phyloP scores from a whole-genome alignment of 148 eudicot genomes.

The Fallopia convolvulus region DNA sequence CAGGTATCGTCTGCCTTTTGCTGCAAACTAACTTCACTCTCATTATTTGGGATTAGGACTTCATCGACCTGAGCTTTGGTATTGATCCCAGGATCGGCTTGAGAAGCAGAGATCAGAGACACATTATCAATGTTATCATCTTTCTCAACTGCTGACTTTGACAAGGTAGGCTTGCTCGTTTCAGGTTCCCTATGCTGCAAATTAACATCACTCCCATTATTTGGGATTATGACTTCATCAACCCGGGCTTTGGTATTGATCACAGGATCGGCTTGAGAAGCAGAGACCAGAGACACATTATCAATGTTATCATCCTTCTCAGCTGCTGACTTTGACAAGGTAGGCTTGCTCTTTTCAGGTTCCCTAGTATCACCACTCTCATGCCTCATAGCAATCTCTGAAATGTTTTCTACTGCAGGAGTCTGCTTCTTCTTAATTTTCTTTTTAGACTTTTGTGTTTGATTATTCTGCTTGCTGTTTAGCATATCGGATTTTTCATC shows the following conservation, averaged over 20 bases:
- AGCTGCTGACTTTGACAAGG: not conserved
- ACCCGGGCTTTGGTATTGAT: not conserved
- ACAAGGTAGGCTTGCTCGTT: not conserved
- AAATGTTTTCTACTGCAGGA: not conserved
- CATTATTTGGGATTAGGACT: not conserved
- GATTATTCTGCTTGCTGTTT: not conserved
- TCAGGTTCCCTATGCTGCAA: not conserved
- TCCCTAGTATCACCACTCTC: conserved; percentile 19
- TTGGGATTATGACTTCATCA: not conserved
- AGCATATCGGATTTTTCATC: not conserved
- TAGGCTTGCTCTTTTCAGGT: not conserved
- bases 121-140: not conserved
- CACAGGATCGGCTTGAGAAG: not conserved
- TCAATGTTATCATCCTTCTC: not conserved
- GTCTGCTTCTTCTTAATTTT: conserved; percentile 5
- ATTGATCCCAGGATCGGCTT: not conserved
- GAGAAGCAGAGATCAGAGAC: conserved; percentile 1
- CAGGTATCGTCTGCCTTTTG: not conserved
- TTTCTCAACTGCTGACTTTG: not conserved
- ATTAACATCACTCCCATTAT: not conserved
- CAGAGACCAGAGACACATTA: not conserved
- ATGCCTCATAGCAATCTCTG: not conserved
- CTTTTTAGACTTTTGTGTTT: conserved; percentile 1
- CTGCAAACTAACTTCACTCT: not conserved
- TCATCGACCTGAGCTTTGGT: not conserved